Conservation (phyloP, 371 early-diverging fungal species). For the Rhizopus sp. region DNA sequence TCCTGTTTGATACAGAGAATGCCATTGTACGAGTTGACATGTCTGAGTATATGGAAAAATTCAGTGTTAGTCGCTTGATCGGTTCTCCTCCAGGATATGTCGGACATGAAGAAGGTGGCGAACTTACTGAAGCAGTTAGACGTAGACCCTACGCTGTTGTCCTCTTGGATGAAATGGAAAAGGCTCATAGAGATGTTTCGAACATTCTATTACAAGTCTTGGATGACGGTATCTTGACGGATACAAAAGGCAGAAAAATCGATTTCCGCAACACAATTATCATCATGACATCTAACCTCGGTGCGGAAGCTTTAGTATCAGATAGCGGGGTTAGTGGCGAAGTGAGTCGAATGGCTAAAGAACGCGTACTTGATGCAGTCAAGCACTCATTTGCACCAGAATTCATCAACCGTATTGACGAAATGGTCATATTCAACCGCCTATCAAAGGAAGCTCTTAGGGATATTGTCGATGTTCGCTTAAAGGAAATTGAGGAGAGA, state of each 20-base stretch:
- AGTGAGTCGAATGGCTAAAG: conserved; percentile 56
- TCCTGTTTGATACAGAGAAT: conserved; percentile 88
- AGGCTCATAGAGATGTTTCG: conserved; percentile 82
- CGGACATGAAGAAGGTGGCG: conserved; percentile 86
- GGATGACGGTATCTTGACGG: conserved; percentile 91
- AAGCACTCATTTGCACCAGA: conserved; percentile 86
- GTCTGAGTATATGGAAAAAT: conserved; percentile 84
- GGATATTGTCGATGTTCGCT: conserved; percentile 80
- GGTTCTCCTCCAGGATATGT: conserved; percentile 92
- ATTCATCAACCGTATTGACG: conserved; percentile 91
- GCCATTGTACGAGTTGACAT: conserved; percentile 91
- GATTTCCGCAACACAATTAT: conserved; percentile 94
- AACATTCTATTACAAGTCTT: conserved; percentile 84
- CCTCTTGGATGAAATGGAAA: conserved; percentile 93
- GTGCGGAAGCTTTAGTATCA: conserved; percentile 73
- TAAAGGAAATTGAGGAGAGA: conserved; percentile 74
- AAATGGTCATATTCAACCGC: conserved; percentile 73
- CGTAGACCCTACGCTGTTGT: conserved; percentile 91
- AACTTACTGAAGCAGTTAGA: conserved; percentile 88
- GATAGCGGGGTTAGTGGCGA: conserved; percentile 36
- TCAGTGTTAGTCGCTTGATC: conserved; percentile 77
- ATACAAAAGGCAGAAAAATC: conserved; percentile 81
- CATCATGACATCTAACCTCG: conserved; percentile 89
- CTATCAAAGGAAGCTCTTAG: conserved; percentile 62
- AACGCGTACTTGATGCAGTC: conserved; percentile 71